Base-by-base conservation (phyloP, 805 yeast species). In the Lipomyces spencermartinsiae region DNA sequence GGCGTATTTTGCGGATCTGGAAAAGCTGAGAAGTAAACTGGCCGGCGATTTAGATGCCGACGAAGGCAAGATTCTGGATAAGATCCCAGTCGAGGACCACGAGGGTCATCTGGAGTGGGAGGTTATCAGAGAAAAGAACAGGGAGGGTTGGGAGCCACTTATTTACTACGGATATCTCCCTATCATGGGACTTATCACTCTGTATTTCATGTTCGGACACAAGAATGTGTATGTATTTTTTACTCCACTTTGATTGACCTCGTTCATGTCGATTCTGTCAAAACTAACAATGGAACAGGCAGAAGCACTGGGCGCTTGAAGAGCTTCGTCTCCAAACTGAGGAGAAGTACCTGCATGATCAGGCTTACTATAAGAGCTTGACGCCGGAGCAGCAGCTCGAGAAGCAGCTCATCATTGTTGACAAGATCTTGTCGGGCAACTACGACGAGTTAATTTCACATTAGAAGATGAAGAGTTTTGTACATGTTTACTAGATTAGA, bases 61-160 rank as follows among this genome's bases (percentile, higher is more conserved):
- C 85, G 89, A 43, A 51, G 88, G 89, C 60, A 83, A 86, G 74
- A 89, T 91, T 74, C 84, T 92, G 72, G 97, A 91, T 78, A 91
- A 91, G 80, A 86, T 91, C 67, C 97, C 97, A 57, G 90, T 86
- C 77, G 90, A 88, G 79, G 95, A 90, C 79, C 82, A 87, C 53
- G 88, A 91, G 19, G 97, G 97, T 49, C 89, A 87, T 74, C 85
- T 91, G 74, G 87, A 87, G 75, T 91, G 95, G 96, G 85, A 87
- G 74, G 80, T 91, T 65, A 87, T 92, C 58, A 84, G 95, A 70
- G 92, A 87, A 76, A 86, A 88, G 63, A 87, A 85, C 74, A 87
- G 87, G 76, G 96, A 91, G 80, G 96, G 96, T 60, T 91, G 97
- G 97, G 97, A 92, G 77, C 82, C 83, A 71, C 83, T 90, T 64